Base-by-base conservation (phyloP, 345 rosid genomes). In the Anastatica hierochuntica region DNA sequence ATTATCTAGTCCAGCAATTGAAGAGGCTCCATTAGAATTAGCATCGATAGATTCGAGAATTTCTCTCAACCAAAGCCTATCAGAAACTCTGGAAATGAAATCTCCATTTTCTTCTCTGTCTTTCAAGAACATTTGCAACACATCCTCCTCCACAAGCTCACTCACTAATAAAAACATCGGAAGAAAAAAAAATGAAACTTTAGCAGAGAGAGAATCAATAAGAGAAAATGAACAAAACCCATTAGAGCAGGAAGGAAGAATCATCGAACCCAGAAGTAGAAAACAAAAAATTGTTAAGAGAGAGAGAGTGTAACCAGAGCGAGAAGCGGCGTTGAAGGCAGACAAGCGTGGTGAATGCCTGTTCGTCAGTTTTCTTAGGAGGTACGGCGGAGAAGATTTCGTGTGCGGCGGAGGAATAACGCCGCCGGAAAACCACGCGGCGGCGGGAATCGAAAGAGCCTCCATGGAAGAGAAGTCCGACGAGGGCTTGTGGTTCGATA, bases 61-160 rank as follows among this genome's bases (percentile, higher is more conserved):
- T 7, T 67, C 79, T 50, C 66, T 68, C 52, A 65, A 71, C 96
- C 89, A 90, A 37, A 90, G 65, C 50, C 63, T 58, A 56, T 90
- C 98, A 47, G 82, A 80, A 61, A 74, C 80, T 75, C 63, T 87
- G 33, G 96, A 84, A 60, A 90, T 63, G 53, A 87, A 75, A 68
- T 90, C 96, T 44, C 96, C 98, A 62, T 76, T 87, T 18, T 77
- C 34, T 68, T 73, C 74, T 64, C 96, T 79, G 55, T 90, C 95
- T 73, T 74, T 77, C 40, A 90, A 71, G 70, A 84, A 90, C 68
- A 72, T 70, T 45, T 68, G 74, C 77, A 87, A 34, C 43, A 87
- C 82, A 60, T 84, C 96, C 36, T 80, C 92, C 64, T 79, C 92
- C 34, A 70, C 68, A 20, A 73, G 65, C 76, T 79, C 83, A 39